Evolutionary conservation across 768 basidiomycete species (phyloP).

Genomic region (Rhodocollybia butyracea): DNA sequence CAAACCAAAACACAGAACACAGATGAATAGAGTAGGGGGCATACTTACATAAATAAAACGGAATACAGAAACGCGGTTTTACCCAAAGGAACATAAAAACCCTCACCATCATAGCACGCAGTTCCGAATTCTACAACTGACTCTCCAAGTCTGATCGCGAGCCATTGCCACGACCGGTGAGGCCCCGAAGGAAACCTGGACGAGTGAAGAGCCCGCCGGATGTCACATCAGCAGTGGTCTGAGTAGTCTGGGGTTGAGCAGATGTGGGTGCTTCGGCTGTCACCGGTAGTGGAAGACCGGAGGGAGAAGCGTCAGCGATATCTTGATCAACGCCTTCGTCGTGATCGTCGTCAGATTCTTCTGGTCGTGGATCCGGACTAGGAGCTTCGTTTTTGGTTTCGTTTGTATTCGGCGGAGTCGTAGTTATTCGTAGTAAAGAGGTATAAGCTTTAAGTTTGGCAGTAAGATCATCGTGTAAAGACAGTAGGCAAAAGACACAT

Average conservation of each 20-base stretch:
- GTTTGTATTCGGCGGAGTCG: constrained; percentile 47
- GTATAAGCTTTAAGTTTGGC: constrained; percentile 64
- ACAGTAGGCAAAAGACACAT: constrained; percentile 29
- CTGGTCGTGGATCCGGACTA: background rate
- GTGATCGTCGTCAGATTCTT: constrained; percentile 4
- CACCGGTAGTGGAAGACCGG: constrained; percentile 1
- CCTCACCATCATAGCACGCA: background rate
- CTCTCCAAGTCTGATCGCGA: constrained; percentile 3
- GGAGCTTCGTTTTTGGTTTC: constrained; percentile 10
- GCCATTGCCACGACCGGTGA: constrained; percentile 1
- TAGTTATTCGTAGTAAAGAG: constrained; percentile 80
- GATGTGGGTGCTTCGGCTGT: background rate
- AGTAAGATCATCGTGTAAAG: constrained; percentile 1
- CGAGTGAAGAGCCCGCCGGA: background rate
- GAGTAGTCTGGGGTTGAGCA: background rate
- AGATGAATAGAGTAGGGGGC: background rate
- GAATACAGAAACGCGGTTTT: background rate
- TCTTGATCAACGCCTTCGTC: background rate
- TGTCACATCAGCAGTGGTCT: background rate
- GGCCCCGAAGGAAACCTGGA: background rate
- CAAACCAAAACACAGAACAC: background rate
- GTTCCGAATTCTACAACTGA: background rate
- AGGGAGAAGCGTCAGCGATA: background rate
- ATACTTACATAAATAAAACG: background rate
- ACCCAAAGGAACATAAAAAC: background rate